These are phyloP conservation scores for Neurospora terricola DNA, from an alignment of 495 filamentous ascomycete genomes.

Conservation along the genomic window DNA sequence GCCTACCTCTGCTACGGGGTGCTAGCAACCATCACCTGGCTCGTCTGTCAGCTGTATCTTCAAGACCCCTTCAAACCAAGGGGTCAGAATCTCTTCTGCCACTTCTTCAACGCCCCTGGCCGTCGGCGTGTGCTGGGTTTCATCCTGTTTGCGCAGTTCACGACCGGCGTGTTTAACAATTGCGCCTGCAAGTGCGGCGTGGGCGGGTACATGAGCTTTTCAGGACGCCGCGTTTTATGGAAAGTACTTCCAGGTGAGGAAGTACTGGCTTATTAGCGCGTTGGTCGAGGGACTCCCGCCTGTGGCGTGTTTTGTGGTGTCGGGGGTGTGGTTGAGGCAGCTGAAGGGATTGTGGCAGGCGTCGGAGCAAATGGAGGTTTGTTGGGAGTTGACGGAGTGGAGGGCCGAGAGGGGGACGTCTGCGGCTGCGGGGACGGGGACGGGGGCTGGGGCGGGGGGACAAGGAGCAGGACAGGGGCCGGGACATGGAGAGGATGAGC, in stretches of 20 bases:
- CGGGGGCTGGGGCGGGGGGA: background rate
- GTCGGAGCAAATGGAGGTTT: background rate
- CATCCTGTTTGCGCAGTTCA: slow-evolving; percentile 20
- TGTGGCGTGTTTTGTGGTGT: background rate
- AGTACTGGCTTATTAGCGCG: slow-evolving; percentile 3
- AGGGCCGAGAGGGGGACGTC: background rate
- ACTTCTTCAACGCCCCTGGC: background rate
- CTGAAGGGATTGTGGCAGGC: background rate
- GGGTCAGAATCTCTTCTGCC: background rate
- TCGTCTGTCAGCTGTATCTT: slow-evolving; percentile 10
- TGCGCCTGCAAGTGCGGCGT: slow-evolving; percentile 7
- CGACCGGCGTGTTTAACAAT: slow-evolving; percentile 23
- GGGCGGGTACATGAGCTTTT: slow-evolving; percentile 24
- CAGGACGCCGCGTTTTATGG: slow-evolving; percentile 8
- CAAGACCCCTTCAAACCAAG: background rate
- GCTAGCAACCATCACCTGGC: slow-evolving; percentile 19
- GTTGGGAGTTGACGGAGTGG: background rate
- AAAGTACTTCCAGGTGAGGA: slow-evolving; percentile 2
- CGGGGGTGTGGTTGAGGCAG: background rate
- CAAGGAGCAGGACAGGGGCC: background rate
- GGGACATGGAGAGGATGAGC: background rate
- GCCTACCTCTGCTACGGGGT: slow-evolving; percentile 35
- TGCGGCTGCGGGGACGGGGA: background rate
- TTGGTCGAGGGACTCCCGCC: background rate
- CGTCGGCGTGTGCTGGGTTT: background rate